Conservation (phyloP, 2,329 filamentous ascomycete species). For the Acrodontium crateriforme region DNA sequence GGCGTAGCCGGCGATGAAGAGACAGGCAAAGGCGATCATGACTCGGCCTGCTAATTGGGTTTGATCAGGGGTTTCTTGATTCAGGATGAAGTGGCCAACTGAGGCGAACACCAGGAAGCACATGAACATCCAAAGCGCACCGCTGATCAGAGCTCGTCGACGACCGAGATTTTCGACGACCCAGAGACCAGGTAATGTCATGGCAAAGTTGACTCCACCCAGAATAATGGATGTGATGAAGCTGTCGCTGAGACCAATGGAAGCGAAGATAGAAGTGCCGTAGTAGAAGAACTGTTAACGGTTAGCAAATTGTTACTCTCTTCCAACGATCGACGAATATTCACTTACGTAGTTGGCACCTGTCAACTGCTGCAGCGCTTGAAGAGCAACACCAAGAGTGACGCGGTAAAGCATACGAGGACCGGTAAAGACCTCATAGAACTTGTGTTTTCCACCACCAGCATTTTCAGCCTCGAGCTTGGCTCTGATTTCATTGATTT, state of each 20-base stretch:
- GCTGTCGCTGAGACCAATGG: conserved; percentile 25
- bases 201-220: conserved; percentile 34
- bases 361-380: conserved; percentile 54
- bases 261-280: conserved; percentile 29
- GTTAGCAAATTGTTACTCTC: conserved; percentile 34
- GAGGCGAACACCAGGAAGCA: conserved; percentile 45
- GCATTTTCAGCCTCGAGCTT: conserved; percentile 41
- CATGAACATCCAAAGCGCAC: conserved; percentile 36
- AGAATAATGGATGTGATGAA: conserved; percentile 36
- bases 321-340: conserved; percentile 26
- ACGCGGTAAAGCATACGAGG: conserved; percentile 56
- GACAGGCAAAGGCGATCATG: conserved; percentile 54
- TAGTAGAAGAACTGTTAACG: conserved; percentile 23
- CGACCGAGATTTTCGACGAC: conserved; percentile 35
- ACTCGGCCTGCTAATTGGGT: conserved; percentile 39
- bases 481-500: conserved; percentile 41
- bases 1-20: conserved; percentile 53
- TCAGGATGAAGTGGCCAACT: conserved; percentile 31
- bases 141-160: conserved; percentile 31
- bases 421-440: conserved; percentile 52
- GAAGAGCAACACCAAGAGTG: conserved; percentile 46
- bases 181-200: conserved; percentile 33
- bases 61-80: conserved; percentile 17
- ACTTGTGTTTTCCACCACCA: conserved; percentile 37
- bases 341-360: conserved; percentile 56